Conservation (phyloP, 768 basidiomycete genomes). For the Lactarius psammicola region DNA sequence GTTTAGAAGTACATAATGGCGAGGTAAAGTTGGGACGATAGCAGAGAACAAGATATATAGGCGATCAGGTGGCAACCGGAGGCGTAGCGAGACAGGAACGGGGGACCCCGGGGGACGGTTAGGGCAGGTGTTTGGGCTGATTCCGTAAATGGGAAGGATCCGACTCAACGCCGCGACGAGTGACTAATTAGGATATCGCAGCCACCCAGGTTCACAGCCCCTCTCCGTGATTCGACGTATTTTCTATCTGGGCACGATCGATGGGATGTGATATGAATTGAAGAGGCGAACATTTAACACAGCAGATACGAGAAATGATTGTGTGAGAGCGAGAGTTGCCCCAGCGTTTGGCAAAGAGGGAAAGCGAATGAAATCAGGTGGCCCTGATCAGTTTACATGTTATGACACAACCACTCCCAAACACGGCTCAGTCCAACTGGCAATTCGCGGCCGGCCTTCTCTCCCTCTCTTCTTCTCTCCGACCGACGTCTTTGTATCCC, state of each 20-base stretch:
- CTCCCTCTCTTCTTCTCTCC: slow-evolving; percentile 31
- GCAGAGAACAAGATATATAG: neutral
- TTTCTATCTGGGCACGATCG: slow-evolving; percentile 12
- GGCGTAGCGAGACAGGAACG: slow-evolving; percentile 35
- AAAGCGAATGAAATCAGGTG: slow-evolving; percentile 10
- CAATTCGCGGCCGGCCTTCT: slow-evolving; percentile 27
- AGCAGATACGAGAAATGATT: slow-evolving; percentile 15
- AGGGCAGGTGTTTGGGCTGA: slow-evolving; percentile 21
- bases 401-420: slow-evolving; percentile 29
- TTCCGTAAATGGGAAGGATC: slow-evolving; percentile 32
- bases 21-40: neutral
- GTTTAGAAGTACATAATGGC: neutral
- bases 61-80: slow-evolving; percentile 26
- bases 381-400: slow-evolving; percentile 24
- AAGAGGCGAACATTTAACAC: neutral
- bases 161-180: slow-evolving; percentile 35
- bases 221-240: slow-evolving; percentile 10
- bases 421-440: slow-evolving; percentile 30
- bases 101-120: slow-evolving; percentile 15
- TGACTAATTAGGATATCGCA: slow-evolving; percentile 20
- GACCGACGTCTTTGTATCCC: slow-evolving; percentile 20
- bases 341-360: neutral
- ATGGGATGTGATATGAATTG: slow-evolving; percentile 6
- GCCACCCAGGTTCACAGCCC: slow-evolving; percentile 23
- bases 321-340: slow-evolving; percentile 4